Base-by-base conservation (phyloP, 129 eudicot genomes). In the Cynara cardunculus region DNA sequence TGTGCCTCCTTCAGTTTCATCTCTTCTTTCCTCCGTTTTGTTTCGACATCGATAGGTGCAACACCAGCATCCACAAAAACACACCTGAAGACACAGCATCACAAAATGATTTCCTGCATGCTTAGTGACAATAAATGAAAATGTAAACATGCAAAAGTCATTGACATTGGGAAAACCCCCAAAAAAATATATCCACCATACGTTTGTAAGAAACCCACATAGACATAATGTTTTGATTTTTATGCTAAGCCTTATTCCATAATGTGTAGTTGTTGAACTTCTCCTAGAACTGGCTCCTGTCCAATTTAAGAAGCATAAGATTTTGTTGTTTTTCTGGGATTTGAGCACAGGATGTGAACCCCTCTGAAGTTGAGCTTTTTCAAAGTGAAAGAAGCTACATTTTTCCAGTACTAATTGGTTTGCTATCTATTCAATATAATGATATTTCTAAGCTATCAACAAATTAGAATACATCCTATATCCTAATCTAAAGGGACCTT, bases 21-120 rank as follows among this genome's bases (percentile, higher is more conserved):
- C 89, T 95, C 99, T 83, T 92, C 97, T 86, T 95, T 95, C 76
- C 85, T 87, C 86, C 86, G 87, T 75, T 89, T 90, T 53, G 99
- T 95, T 85, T 95, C 99, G 30, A 95, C 78, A 79, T 95, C 99
- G 75, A 92, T 81, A 56, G 94, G 87, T 37, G 99, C 89, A 88
- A 95, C 88, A 24, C 99, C 99, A 78, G 99, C 99, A 90, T 95
- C 99, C 81, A 95, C 99, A 78, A 95, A 95, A 56, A 95, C 99
- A 74, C 97, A 95, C 87, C 91, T 88, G 80, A 76, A 78, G 35
- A 67, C 73, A 74, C 14, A 72, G 10, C 82, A 79, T 80, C 75
- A 53, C 53, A 32, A 78, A 72, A 70, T 12, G 62, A 72, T 80
- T 37, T 27, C 65, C 16, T 7, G 11, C 41, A 62, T 28, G 56